Conservation (phyloP, 345 rosid species). For the Lenwebbia sp. region DNA sequence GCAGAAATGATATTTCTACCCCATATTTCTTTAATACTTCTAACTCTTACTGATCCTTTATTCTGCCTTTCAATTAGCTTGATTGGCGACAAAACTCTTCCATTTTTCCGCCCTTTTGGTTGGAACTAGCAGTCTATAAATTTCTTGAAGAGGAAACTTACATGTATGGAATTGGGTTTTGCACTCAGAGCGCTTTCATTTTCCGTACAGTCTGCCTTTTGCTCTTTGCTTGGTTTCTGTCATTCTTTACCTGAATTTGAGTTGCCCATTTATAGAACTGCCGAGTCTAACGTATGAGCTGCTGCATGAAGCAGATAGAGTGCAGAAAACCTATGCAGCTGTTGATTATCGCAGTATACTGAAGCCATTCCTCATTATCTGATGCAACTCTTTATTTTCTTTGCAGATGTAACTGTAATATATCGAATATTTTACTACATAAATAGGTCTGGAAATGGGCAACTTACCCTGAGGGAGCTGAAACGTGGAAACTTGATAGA, state of each 20-base stretch:
- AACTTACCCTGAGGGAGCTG: constrained; percentile 76
- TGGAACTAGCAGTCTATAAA: neutral
- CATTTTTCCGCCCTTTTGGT: neutral
- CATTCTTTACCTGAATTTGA: neutral
- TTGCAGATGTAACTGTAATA: constrained; percentile 96
- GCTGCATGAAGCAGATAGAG: neutral
- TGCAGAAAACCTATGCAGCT: neutral
- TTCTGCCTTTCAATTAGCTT: neutral
- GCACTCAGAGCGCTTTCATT: neutral
- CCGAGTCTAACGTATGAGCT: neutral
- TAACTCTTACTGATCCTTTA: neutral
- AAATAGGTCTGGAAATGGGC: constrained; percentile 86
- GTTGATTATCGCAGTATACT: neutral
- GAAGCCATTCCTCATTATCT: neutral
- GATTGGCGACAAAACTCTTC: neutral
- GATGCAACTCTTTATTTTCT: constrained; percentile 1
- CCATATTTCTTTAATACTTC: neutral
- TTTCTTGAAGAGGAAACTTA: neutral
- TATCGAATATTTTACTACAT: constrained; percentile 92
- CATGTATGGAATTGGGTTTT: neutral
- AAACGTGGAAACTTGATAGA: constrained; percentile 80
- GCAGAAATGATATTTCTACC: neutral
- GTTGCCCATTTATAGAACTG: neutral
- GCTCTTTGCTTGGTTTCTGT: neutral
- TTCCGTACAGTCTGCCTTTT: neutral